Evolutionary conservation across 2,329 filamentous ascomycete genomes (phyloP).

Genomic region (Hymenoscyphus albidus): DNA sequence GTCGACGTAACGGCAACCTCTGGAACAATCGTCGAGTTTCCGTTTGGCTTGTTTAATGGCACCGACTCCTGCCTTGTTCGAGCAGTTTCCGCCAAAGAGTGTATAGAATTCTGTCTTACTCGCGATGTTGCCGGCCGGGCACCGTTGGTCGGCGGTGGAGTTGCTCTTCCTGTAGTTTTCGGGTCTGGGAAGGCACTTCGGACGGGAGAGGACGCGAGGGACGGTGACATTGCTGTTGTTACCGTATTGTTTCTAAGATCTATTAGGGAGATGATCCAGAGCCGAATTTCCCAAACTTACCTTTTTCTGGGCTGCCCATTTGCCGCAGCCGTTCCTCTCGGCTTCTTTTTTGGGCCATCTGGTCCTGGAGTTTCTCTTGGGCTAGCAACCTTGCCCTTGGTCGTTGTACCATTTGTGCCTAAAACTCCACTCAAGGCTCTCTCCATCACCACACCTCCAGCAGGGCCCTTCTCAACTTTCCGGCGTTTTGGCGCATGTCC

Average conservation of each 20-base stretch:
- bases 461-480: slow-evolving; percentile 68
- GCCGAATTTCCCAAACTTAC: slow-evolving; percentile 44
- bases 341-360: slow-evolving; percentile 66
- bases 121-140: slow-evolving; percentile 64
- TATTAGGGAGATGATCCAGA: slow-evolving; percentile 19
- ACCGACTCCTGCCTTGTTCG: slow-evolving; percentile 56
- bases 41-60: slow-evolving; percentile 59
- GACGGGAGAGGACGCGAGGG: slow-evolving; percentile 71
- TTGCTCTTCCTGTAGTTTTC: slow-evolving; percentile 48
- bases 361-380: slow-evolving; percentile 65
- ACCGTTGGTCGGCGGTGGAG: slow-evolving; percentile 55
- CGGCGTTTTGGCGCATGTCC: slow-evolving; percentile 66
- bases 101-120: slow-evolving; percentile 70
- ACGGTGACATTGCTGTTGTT: slow-evolving; percentile 59
- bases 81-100: slow-evolving; percentile 52
- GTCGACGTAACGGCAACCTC: slow-evolving; percentile 31
- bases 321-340: slow-evolving; percentile 59
- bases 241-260: slow-evolving; percentile 42
- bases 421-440: slow-evolving; percentile 62
- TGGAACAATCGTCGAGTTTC: slow-evolving; percentile 37
- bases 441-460: slow-evolving; percentile 55
- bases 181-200: slow-evolving; percentile 64
- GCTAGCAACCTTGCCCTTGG: slow-evolving; percentile 59
- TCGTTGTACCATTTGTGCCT: slow-evolving; percentile 42
- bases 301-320: slow-evolving; percentile 76